Evolutionary conservation across 1,284 basidiomycete genomes (phyloP).

Genomic region (Mycena sp.): DNA sequence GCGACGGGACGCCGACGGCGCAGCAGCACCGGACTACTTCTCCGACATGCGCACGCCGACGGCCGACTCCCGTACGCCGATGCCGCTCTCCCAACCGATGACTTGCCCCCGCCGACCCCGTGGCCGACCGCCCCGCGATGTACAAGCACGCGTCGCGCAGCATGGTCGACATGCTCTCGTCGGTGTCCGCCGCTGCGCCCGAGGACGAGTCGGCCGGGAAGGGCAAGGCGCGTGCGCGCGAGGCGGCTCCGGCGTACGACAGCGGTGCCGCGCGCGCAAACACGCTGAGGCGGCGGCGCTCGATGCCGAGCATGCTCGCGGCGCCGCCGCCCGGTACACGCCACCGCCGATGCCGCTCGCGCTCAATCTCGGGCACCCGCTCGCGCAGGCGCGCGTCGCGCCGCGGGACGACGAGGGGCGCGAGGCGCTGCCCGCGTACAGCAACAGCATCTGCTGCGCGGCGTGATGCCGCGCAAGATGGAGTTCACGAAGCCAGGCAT

Average conservation of each 20-base stretch:
- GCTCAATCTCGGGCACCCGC: conserved; percentile 21
- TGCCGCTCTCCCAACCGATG: background rate
- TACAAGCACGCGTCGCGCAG: conserved; percentile 37
- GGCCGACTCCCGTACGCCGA: conserved; percentile 3
- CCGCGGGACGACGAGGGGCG: conserved; percentile 75
- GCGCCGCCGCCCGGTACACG: conserved; percentile 33
- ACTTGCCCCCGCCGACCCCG: too few species aligned
- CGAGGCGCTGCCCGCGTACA: conserved; percentile 86
- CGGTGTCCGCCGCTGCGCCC: conserved; percentile 2
- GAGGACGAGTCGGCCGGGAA: conserved; percentile 8
- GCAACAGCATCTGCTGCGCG: conserved; percentile 86
- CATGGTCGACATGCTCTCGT: conserved; percentile 41
- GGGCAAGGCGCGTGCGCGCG: conserved; percentile 28
- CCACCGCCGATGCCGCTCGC: conserved; percentile 17
- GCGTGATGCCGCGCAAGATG: conserved; percentile 92
- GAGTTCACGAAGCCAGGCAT: conserved; percentile 90
- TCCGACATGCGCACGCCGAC: conserved; percentile 22
- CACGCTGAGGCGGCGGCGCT: conserved; percentile 29
- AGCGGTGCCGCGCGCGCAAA: conserved; percentile 8
- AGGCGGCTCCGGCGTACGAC: conserved; percentile 32
- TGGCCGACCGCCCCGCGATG: conserved; percentile 25
- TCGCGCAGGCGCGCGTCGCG: conserved; percentile 22
- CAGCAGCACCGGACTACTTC: conserved; percentile 24
- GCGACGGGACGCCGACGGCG: conserved; percentile 40
- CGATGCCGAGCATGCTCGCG: conserved; percentile 30